Evolutionary conservation across 2,329 filamentous ascomycete species (phyloP), one percentile per base, ranked within the genome.

Genomic region (Capronia americana): DNA sequence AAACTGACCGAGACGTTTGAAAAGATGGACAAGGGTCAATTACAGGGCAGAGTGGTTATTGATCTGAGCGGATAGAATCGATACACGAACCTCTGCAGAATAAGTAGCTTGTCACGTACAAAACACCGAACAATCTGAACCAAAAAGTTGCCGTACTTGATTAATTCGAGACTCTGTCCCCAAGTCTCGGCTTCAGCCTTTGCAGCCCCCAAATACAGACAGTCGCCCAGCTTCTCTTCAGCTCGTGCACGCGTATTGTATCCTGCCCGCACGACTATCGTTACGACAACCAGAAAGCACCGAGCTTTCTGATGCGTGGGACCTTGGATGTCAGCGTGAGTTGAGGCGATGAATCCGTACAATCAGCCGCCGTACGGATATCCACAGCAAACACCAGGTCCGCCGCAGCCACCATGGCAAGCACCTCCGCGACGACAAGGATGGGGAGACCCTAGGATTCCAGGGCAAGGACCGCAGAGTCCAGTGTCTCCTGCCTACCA

Each of bases 21-120:
- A 64, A 76, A 79, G 66, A 83, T 84, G 80, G 73, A 75, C 10
- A 75, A 76, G 58, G 81, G 81, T 3, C 76, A 76, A 55, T 71
- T 83, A 70, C 77, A 80, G 68, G 82, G 82, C 23, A 75, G 82
- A 69, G 81, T 84, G 8, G 81, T 84, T n/a, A 69, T 84, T 56
- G 81, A 83, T 72, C 72, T 83, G 62, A 70, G 55, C 28, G 63
- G 66, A 51, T 71, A 64, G 60, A 57, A 41, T 24, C 56, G 11
- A 32, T 5, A 12, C 11, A n/a, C 23, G 41, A 24, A 38, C 44
- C 7, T 7, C 10, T 56, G 57, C 53, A n/a, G 44, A 17, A 20
- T 46, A 61, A 41, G 38, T 44, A 51, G 46, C 57, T 34, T 30
- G 12, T 54, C 48, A 8, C 28, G 26, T 12, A 11, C 20, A 26